Percentiles rank a stretch among this genome's conserved stretches.
These are phyloP conservation scores for Saccharomycopsis hybrid DNA, from an alignment of 1,139 yeast species.

Conservation along the genomic window DNA sequence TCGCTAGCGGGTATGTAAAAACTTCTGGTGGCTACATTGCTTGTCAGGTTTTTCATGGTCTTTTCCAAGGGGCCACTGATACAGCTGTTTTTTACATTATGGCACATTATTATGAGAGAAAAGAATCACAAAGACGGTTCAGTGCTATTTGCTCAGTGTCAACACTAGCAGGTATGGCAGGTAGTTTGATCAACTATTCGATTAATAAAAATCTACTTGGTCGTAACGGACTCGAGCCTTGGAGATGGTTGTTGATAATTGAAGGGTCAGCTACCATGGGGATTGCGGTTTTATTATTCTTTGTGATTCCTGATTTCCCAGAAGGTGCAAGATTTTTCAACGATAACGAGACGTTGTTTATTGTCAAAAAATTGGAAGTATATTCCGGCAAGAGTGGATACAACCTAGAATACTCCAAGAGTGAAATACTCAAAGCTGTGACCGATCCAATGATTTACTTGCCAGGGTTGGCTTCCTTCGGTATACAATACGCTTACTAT, in stretches of 20 bases:
- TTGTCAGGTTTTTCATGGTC: constrained; percentile 18
- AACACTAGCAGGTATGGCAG: constrained; percentile 32
- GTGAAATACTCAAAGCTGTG: constrained; percentile 31
- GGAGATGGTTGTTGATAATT: constrained; percentile 35
- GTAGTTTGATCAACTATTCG: constrained; percentile 37
- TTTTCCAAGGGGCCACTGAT: constrained; percentile 16
- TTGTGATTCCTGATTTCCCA: constrained; percentile 39
- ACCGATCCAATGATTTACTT: constrained; percentile 45
- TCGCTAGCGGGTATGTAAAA: constrained; percentile 12
- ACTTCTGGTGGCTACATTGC: constrained; percentile 2
- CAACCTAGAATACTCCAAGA: constrained; percentile 5
- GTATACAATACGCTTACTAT: constrained; percentile 54
- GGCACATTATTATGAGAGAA: constrained; percentile 17
- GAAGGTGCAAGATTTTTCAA: constrained; percentile 35
- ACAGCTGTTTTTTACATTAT: constrained; percentile 41
- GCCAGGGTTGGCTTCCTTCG: constrained; percentile 56
- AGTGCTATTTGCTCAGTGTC: constrained; percentile 9
- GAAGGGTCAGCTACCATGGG: constrained; percentile 33
- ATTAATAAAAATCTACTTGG: constrained; percentile 25
- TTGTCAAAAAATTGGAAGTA: constrained; percentile 47
- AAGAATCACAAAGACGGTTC: constrained; percentile 12
- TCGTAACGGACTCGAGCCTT: constrained; percentile 27
- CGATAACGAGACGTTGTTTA: constrained; percentile 37
- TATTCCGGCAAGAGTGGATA: constrained; percentile 45
- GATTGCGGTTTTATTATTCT: constrained; percentile 29